phyloP scores from a whole-genome alignment of 192 early-diverging fungal species.

The Podila clonocystis region DNA sequence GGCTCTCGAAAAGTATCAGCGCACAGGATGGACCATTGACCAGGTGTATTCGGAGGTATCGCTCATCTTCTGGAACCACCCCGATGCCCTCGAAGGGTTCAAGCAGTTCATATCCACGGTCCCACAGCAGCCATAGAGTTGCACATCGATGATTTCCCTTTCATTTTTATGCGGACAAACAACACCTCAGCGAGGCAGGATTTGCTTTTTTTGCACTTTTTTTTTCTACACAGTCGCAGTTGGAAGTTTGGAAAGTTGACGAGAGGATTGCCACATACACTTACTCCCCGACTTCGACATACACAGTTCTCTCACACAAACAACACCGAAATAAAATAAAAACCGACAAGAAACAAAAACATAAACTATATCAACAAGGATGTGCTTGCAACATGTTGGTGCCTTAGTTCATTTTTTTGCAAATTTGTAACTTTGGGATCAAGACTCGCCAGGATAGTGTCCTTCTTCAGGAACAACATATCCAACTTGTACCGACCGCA shows the following conservation, averaged over 20 bases:
- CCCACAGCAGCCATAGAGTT: constrained; percentile 17
- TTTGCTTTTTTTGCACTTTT: no score
- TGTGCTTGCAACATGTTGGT: background rate
- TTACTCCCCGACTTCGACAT: background rate
- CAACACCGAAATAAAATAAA: background rate
- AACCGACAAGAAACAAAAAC: background rate
- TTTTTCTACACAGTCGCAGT: no score
- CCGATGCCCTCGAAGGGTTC: constrained; percentile 42
- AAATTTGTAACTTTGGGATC: background rate
- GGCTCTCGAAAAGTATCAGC: constrained; percentile 47
- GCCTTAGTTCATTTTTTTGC: no score
- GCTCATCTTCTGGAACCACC: constrained; percentile 52
- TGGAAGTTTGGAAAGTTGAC: background rate
- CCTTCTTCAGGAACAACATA: constrained; percentile 36
- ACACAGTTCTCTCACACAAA: background rate
- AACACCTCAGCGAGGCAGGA: no score
- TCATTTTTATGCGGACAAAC: no score
- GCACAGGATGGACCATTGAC: constrained; percentile 49
- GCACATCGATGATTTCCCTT: no score
- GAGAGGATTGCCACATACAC: background rate
- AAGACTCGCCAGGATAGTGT: constrained; percentile 11
- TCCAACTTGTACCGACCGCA: constrained; percentile 19
- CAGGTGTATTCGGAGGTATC: constrained; percentile 53
- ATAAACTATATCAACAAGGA: background rate
- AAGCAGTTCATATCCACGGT: constrained; percentile 39